phyloP scores from a whole-genome alignment of 176 grass and related monocot genomes.

The Hsuehochloa calcarea region DNA sequence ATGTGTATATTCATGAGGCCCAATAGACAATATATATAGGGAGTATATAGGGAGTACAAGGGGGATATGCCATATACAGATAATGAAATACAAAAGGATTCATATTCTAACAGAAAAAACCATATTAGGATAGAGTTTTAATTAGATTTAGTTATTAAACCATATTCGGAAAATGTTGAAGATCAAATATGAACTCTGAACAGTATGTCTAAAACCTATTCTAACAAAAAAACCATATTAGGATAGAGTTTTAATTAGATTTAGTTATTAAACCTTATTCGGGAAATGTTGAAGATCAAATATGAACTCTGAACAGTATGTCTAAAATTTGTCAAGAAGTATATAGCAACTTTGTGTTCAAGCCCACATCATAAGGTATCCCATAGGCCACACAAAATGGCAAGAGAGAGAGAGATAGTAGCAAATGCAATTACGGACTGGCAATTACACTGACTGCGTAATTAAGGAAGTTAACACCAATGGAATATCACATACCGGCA shows the following conservation, averaged over 20 bases:
- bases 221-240: too few relatives aligned
- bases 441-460: neutral
- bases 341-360: neutral
- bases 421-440: neutral
- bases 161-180: too few relatives aligned
- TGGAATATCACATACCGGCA: constrained; percentile 49
- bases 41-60: too few relatives aligned
- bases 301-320: neutral
- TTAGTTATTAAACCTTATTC: neutral
- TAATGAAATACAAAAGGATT: too few relatives aligned
- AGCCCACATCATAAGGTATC: neutral
- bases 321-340: neutral
- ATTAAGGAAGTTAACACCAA: neutral
- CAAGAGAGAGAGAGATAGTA: neutral
- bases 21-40: too few relatives aligned
- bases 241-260: neutral
- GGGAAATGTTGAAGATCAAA: neutral
- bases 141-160: too few relatives aligned
- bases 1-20: too few relatives aligned
- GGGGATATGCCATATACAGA: too few relatives aligned
- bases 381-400: neutral
- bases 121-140: too few relatives aligned
- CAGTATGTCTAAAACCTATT: too few relatives aligned
- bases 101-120: too few relatives aligned
- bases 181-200: too few relatives aligned